These are phyloP conservation scores for Pichia sp. DNA, from an alignment of 1,139 yeast genomes.

Conservation along the genomic window DNA sequence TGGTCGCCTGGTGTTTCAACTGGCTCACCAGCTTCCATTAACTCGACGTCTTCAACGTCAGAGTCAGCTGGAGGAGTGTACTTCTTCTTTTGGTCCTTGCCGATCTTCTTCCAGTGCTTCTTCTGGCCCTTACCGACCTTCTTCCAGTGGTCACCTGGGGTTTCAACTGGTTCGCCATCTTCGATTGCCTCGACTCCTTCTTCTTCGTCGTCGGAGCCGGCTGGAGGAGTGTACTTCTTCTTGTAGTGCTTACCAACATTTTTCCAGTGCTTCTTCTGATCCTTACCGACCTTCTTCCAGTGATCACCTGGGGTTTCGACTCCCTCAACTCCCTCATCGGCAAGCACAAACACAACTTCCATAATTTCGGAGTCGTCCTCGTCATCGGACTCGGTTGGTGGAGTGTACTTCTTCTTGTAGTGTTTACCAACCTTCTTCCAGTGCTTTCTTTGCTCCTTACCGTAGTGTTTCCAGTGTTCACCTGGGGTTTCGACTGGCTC, in stretches of 20 bases:
- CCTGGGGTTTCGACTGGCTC: slow-evolving; percentile 13
- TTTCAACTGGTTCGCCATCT: no score
- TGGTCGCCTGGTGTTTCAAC: no score
- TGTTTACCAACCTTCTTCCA: slow-evolving; percentile 28
- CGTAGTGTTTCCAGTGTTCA: slow-evolving; percentile 17
- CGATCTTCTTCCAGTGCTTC: slow-evolving; percentile 28
- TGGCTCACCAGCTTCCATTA: background rate
- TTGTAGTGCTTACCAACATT: slow-evolving; percentile 25
- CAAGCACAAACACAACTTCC: slow-evolving; percentile 1
- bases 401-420: slow-evolving; percentile 23
- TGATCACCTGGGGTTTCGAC: slow-evolving; percentile 15
- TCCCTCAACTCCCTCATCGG: slow-evolving; percentile 10
- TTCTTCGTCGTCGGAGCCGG: slow-evolving; percentile 9
- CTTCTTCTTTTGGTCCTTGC: slow-evolving; percentile 25
- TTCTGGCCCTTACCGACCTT: slow-evolving; percentile 21
- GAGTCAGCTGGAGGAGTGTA: background rate
- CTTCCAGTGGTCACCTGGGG: slow-evolving; percentile 18
- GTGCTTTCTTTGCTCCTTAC: slow-evolving; percentile 25
- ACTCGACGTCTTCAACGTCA: background rate
- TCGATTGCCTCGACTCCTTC: no score
- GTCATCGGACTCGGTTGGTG: slow-evolving; percentile 18
- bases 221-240: slow-evolving; percentile 22
- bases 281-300: slow-evolving; percentile 20
- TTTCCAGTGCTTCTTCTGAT: slow-evolving; percentile 28
- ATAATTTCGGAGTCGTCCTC: background rate